Evolutionary conservation across 371 early-diverging fungal species (phyloP).

Genomic region (Umbelopsis sp.): DNA sequence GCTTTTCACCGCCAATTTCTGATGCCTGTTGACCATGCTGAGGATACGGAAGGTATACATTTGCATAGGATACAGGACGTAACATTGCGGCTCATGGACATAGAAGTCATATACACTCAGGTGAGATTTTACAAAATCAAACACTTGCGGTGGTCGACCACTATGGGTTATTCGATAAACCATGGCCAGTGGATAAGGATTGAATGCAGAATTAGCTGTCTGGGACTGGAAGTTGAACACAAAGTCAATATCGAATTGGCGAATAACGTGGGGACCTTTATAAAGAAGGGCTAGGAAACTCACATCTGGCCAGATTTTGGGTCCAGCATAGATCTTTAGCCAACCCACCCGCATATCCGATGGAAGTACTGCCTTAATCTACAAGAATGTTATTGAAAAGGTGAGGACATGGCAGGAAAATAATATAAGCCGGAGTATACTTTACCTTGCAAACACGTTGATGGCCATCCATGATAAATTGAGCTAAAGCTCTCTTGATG

Average conservation of each 20-base stretch:
- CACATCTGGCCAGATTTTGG: conserved; percentile 20
- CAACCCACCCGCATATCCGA: conserved; percentile 36
- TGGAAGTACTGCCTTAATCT: conserved; percentile 47
- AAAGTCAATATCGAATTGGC: not conserved
- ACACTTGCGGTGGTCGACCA: conserved; percentile 17
- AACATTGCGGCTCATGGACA: conserved; percentile 51
- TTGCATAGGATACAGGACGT: conserved; percentile 48
- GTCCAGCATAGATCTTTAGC: conserved; percentile 50
- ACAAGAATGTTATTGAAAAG: not conserved
- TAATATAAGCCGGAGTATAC: not conserved
- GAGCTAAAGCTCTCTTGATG: conserved; percentile 38
- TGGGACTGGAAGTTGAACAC: not conserved
- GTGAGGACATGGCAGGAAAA: not conserved
- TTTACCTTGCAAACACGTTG: conserved; percentile 32
- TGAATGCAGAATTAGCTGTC: conserved; percentile 1
- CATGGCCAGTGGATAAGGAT: conserved; percentile 36
- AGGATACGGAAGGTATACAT: conserved; percentile 41
- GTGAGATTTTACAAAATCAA: conserved; percentile 51
- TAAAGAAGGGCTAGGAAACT: not conserved
- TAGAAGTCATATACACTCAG: conserved; percentile 40
- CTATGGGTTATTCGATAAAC: conserved; percentile 31
- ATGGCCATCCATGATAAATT: conserved; percentile 24
- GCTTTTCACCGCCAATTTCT: conserved; percentile 49
- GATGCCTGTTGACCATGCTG: conserved; percentile 30
- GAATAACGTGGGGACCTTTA: not conserved